Conservation (phyloP, 108 stramenopile species). For the Cyclotella cryptica region DNA sequence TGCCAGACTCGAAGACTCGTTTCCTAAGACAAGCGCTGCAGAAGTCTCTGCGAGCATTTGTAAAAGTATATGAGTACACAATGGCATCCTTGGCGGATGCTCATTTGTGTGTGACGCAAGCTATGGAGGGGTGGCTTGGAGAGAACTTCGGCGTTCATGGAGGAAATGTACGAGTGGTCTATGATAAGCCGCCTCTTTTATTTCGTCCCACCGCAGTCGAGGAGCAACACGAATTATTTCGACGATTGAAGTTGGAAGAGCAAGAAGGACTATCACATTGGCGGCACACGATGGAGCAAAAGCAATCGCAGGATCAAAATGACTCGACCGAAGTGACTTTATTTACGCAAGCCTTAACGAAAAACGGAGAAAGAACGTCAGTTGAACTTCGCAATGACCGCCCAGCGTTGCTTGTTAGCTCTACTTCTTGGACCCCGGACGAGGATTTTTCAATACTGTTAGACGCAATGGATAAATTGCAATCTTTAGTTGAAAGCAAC, state of each 20-base stretch:
- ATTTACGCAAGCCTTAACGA: slow-evolving; percentile 57
- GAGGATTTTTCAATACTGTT: slow-evolving; percentile 97
- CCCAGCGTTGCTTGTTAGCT: slow-evolving; percentile 92
- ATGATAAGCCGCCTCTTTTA: slow-evolving; percentile 92
- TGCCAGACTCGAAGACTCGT: slow-evolving; percentile 13
- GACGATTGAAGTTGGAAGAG: slow-evolving; percentile 36
- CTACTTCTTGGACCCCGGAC: slow-evolving; percentile 98
- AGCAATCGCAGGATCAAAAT: slow-evolving; percentile 20
- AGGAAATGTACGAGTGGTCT: slow-evolving; percentile 60
- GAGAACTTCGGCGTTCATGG: slow-evolving; percentile 70
- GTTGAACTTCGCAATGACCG: slow-evolving; percentile 56
- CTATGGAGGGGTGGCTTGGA: slow-evolving; percentile 86
- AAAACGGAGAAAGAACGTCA: slow-evolving; percentile 6
- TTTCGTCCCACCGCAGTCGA: slow-evolving; percentile 71
- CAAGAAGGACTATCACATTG: slow-evolving; percentile 12
- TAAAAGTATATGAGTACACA: slow-evolving; percentile 68
- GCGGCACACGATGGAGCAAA: slow-evolving; percentile 24
- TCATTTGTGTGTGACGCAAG: slow-evolving; percentile 93
- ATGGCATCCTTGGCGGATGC: slow-evolving; percentile 83
- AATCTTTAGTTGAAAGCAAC: slow-evolving; percentile 1
- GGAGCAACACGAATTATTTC: slow-evolving; percentile 83
- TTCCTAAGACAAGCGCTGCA: not conserved
- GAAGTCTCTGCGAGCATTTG: slow-evolving; percentile 49
- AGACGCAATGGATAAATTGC: slow-evolving; percentile 70
- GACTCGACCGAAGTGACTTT: slow-evolving; percentile 52